Percentiles rank a stretch among this genome's conserved stretches.
These are phyloP conservation scores for Cornus suecica DNA, from an alignment of 148 eudicot species.

Conservation along the genomic window DNA sequence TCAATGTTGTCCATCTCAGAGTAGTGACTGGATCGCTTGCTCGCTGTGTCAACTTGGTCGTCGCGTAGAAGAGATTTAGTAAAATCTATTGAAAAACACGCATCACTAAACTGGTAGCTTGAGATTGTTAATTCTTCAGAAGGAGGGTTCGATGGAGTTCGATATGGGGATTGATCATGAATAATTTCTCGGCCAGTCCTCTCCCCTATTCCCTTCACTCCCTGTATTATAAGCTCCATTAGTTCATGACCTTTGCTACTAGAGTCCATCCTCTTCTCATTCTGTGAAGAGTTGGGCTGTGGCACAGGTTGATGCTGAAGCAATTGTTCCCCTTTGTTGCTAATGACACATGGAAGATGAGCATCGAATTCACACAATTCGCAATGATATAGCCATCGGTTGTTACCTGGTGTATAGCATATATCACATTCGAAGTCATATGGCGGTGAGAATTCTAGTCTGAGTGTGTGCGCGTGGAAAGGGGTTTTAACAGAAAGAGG, in stretches of 20 bases:
- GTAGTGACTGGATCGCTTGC: not conserved
- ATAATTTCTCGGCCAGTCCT: not conserved
- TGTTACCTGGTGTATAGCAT: constrained; percentile 23
- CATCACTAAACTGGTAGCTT: constrained; percentile 34
- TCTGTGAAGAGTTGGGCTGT: not conserved
- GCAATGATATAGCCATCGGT: constrained; percentile 39
- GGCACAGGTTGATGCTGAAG: constrained; percentile 4
- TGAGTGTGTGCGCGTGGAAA: constrained; percentile 25
- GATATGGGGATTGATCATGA: not conserved
- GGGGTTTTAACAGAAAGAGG: constrained; percentile 36
- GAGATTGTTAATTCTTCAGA: constrained; percentile 16
- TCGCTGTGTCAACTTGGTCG: constrained; percentile 1
- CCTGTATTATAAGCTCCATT: constrained; percentile 28
- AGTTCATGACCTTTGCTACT: constrained; percentile 18
- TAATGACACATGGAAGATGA: constrained; percentile 31
- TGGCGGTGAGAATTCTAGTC: constrained; percentile 27
- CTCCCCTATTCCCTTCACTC: constrained; percentile 10
- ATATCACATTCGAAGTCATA: constrained; percentile 41
- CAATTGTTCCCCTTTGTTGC: constrained; percentile 19
- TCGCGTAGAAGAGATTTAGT: constrained; percentile 25
- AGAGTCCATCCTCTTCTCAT: not conserved
- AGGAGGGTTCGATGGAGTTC: constrained; percentile 5
- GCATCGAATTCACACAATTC: constrained; percentile 35
- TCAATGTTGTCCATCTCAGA: not conserved
- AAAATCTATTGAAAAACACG: constrained; percentile 38